Evolutionary conservation across 345 rosid genomes (phyloP), one percentile per base, ranked within the genome.

Genomic region (Lumnitzera littorea): DNA sequence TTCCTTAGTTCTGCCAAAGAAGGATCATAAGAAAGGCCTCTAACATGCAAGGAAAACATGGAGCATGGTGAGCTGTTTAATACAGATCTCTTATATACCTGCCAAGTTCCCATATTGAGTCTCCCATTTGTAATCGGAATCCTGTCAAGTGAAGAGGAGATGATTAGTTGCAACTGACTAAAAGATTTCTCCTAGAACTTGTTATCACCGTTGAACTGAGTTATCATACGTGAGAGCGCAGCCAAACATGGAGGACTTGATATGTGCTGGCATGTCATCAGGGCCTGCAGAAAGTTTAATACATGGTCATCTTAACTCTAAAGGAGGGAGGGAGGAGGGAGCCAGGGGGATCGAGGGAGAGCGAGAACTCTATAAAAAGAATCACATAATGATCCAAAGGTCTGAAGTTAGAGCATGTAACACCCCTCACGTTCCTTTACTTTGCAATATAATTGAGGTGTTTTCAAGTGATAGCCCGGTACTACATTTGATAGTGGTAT

Each of bases 231-330:
- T 85, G 56, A 92, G 91, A 16, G 77, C 41, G 55, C 96, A 87
- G 61, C 98, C 96, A 75, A 89, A 87, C 94, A 92, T 84, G 27
- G 96, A 89, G 58, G 98, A 92, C 70, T 92, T 87, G 62, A 92
- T 81, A 71, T 92, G 98, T 16, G 96, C 98, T 11, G 98, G 96
- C 98, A 89, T 89, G 78, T 92, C 98, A 87, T 92, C 96, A 14
- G 94, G 87, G 54, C 96, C 98, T 89, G 80, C 67, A 81, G 56
- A 67, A 62, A 58, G 11, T 57, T 48, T 31, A 67, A 65, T 11
- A 58, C 53, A 56, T 52, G 13, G 16, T 14, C n/a, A 15, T 48
- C 20, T 48, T 43, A 58, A 15, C 36, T 51, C 5, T 11, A 17
- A 36, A 46, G 4, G 14, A 11, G 10, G 50, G 31, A 16, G 48